Evolutionary conservation across 306 rosid species (phyloP).

Genomic region (Heteromeles arbutifolia): DNA sequence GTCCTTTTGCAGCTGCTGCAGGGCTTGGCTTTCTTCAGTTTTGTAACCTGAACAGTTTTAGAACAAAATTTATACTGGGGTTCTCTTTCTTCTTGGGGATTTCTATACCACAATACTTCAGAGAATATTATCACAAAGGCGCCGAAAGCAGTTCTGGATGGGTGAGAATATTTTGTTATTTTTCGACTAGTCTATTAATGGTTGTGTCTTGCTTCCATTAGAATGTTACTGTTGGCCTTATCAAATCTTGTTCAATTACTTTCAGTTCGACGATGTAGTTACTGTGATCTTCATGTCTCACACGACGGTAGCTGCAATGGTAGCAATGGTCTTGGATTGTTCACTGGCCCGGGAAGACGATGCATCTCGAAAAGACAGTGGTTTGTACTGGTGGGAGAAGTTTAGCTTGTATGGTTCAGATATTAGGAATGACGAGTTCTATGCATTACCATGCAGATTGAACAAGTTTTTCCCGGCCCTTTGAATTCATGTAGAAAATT

Average conservation of each 20-base stretch:
- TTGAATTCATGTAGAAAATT: not conserved
- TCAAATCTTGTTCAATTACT: no score
- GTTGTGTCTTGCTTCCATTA: no score
- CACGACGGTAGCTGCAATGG: conserved; percentile 56
- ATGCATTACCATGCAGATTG: conserved; percentile 54
- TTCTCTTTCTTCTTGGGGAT: conserved; percentile 72
- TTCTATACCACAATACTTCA: conserved; percentile 78
- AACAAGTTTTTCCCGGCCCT: conserved; percentile 48
- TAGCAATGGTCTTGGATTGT: conserved; percentile 60
- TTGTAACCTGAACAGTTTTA: conserved; percentile 77
- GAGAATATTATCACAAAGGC: conserved; percentile 32
- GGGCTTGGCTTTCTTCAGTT: conserved; percentile 84
- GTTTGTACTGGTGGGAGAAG: conserved; percentile 72
- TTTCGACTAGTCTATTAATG: not conserved
- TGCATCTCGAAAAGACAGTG: conserved; percentile 38
- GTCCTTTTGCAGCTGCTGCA: conserved; percentile 54
- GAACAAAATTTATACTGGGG: conserved; percentile 67
- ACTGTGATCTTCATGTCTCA: conserved; percentile 65
- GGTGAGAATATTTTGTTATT: conserved; percentile 70
- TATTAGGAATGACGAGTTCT: conserved; percentile 63
- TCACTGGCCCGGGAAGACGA: conserved; percentile 43
- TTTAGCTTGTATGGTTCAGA: conserved; percentile 53
- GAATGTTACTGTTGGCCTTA: no score
- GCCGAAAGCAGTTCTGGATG: conserved; percentile 41
- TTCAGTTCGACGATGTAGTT: conserved; percentile 45